Evolutionary conservation across 257 asterid species (phyloP).

Genomic region (Eustoma russellianum): DNA sequence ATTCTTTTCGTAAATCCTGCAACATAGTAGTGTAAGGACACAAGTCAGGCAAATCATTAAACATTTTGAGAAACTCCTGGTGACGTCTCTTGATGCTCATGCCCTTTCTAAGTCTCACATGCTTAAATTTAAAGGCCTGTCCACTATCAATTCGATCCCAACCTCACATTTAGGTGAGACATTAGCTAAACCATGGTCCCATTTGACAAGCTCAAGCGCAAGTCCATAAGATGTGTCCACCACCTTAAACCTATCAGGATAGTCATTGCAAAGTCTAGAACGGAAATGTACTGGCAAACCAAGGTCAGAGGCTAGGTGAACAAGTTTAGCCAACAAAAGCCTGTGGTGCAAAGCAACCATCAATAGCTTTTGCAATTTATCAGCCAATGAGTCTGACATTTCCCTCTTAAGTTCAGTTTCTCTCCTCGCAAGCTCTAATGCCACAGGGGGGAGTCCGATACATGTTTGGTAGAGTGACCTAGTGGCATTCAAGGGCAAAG

Average conservation of each 20-base stretch:
- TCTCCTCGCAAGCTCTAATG: constrained; percentile 46
- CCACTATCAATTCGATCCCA: constrained; percentile 59
- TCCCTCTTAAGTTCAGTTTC: constrained; percentile 50
- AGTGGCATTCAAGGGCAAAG: constrained; percentile 46
- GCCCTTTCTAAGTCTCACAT: constrained; percentile 66
- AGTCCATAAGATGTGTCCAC: constrained; percentile 84
- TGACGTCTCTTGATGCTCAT: constrained; percentile 64
- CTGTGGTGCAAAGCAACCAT: constrained; percentile 83
- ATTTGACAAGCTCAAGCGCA: constrained; percentile 76
- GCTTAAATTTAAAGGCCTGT: constrained; percentile 83
- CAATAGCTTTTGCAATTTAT: constrained; percentile 70
- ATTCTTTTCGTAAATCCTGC: constrained; percentile 38
- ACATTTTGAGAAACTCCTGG: constrained; percentile 56
- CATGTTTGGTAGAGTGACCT: constrained; percentile 66
- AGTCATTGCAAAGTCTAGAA: constrained; percentile 70
- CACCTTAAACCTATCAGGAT: constrained; percentile 64
- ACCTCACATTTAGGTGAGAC: constrained; percentile 29
- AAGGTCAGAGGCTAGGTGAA: constrained; percentile 75
- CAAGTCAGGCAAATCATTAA: constrained; percentile 48
- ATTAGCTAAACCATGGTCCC: constrained; percentile 54
- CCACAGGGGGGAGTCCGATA: constrained; percentile 86
- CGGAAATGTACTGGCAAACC: constrained; percentile 79
- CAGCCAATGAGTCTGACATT: constrained; percentile 39
- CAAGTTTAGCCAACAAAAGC: constrained; percentile 65
- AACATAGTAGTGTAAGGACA: constrained; percentile 65